A percentile compares a stretch with the other conserved stretches of the same genome.
These are phyloP conservation scores for Ogataea trehaloabstinens DNA, from an alignment of 805 yeast species.

Conservation along the genomic window DNA sequence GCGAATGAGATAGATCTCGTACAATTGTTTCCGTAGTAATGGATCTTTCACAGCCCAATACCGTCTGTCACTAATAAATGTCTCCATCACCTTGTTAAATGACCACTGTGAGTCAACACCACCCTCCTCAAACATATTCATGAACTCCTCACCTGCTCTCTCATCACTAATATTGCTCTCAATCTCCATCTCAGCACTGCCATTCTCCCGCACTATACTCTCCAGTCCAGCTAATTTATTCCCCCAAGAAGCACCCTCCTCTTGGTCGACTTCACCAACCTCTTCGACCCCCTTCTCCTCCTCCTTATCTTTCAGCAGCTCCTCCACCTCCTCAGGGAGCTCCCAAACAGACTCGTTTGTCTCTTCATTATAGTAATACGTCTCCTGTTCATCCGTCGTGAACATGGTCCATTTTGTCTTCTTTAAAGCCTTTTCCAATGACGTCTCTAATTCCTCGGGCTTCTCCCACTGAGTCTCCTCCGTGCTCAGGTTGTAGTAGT, in stretches of 20 bases:
- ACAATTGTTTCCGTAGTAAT: conserved; percentile 53
- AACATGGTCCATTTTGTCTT: conserved; percentile 52
- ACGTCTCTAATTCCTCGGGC: conserved; percentile 52
- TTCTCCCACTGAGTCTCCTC: conserved; percentile 79
- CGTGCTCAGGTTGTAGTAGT: conserved; percentile 67
- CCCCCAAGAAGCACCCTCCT: conserved; percentile 5
- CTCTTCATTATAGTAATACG: conserved; percentile 65
- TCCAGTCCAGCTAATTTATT: conserved; percentile 12
- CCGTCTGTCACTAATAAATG: conserved; percentile 54
- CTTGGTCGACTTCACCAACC: neutral
- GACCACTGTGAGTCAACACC: conserved; percentile 75
- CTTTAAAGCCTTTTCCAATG: conserved; percentile 42
- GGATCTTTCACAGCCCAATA: conserved; percentile 72
- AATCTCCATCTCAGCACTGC: neutral
- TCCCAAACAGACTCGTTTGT: conserved; percentile 80
- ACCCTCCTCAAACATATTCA: conserved; percentile 49
- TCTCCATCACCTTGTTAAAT: conserved; percentile 61
- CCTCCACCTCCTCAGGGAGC: conserved; percentile 52
- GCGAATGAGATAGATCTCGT: conserved; percentile 61
- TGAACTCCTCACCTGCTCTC: conserved; percentile 39
- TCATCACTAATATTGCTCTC: conserved; percentile 4
- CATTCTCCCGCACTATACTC: conserved; percentile 6
- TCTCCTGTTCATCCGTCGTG: conserved; percentile 52
- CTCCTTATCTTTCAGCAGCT: conserved; percentile 7
- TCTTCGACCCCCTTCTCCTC: conserved; percentile 5